phyloP scores from a whole-genome alignment of 805 yeast genomes.

The Pichia sporocuriosa region DNA sequence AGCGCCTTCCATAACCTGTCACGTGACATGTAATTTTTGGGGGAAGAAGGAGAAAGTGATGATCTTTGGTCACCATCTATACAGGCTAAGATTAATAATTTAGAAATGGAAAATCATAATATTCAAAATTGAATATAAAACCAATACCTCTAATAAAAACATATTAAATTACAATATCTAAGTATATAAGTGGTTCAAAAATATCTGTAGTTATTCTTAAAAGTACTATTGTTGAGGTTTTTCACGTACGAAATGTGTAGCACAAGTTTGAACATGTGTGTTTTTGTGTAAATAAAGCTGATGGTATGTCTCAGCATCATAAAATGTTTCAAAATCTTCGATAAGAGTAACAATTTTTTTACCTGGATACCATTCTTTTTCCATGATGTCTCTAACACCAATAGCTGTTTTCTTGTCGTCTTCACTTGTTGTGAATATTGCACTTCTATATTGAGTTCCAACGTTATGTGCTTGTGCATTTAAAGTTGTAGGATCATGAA shows the following conservation, averaged over 20 bases:
- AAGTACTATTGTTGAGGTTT: no score
- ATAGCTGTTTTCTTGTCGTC: conserved; percentile 40
- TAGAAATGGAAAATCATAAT: no score
- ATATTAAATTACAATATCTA: no score
- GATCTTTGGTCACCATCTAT: no score
- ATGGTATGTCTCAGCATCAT: conserved; percentile 95
- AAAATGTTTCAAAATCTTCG: conserved; percentile 61
- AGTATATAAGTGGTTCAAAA: no score
- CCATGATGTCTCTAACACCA: conserved; percentile 44
- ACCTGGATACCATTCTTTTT: conserved; percentile 69
- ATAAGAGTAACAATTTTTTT: conserved; percentile 63
- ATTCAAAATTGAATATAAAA: no score
- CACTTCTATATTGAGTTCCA: conserved; percentile 90
- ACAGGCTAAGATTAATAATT: no score
- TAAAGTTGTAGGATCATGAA: conserved; percentile 88
- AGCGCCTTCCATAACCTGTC: no score
- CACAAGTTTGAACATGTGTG: conserved; percentile 85
- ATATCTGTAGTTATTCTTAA: no score
- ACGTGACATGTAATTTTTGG: no score
- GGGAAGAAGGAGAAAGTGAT: no score
- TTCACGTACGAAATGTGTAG: conserved; percentile 54
- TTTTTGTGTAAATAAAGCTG: conserved; percentile 74
- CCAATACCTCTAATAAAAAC: no score
- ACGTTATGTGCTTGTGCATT: conserved; percentile 80
- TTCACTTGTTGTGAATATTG: conserved; percentile 54